Percentiles rank a stretch among this genome's conserved stretches.
These are phyloP conservation scores for Colletotrichum somersetense DNA, from an alignment of 2,329 filamentous ascomycete genomes.

Conservation along the genomic window DNA sequence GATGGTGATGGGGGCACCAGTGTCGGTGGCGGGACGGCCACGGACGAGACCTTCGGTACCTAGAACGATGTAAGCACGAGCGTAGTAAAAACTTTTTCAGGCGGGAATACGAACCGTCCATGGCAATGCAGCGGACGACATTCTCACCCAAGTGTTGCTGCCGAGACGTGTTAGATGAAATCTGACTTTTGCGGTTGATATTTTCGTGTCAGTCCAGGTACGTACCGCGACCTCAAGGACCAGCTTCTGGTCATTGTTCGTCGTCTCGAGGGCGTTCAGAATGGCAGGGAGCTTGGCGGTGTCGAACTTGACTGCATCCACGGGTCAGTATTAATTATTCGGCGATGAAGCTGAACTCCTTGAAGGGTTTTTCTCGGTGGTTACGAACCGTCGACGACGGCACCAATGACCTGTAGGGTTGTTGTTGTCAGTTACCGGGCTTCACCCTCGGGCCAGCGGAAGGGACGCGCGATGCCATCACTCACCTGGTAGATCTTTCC, in stretches of 20 bases:
- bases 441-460: constrained; percentile 26
- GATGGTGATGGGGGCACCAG: constrained; percentile 94
- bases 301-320: constrained; percentile 89
- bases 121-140: constrained; percentile 99
- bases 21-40: constrained; percentile 87
- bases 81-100: constrained; percentile 42
- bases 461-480: constrained; percentile 28
- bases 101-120: constrained; percentile 83
- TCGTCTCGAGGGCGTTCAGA: constrained; percentile 94
- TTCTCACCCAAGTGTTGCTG: constrained; percentile 99
- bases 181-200: constrained; percentile 14
- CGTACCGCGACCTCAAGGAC: constrained; percentile 95
- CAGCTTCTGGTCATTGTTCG: constrained; percentile 94
- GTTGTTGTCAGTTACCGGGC: constrained; percentile 59
- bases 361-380: constrained; percentile 36
- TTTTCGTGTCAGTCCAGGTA: constrained; percentile 33
- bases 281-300: constrained; percentile 92
- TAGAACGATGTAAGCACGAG: constrained; percentile 53
- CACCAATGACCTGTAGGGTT: constrained; percentile 92
- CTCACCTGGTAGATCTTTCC: constrained; percentile 79
- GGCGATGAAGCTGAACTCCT: constrained; percentile 20
- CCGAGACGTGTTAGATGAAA: constrained; percentile 53
- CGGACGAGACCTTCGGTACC: constrained; percentile 99
- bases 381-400: constrained; percentile 94
- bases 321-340: constrained; percentile 29